Percentiles rank a stretch among this genome's conserved stretches.
phyloP scores from a whole-genome alignment of 169 alveolate genomes.

The Eimeria necatrix region DNA sequence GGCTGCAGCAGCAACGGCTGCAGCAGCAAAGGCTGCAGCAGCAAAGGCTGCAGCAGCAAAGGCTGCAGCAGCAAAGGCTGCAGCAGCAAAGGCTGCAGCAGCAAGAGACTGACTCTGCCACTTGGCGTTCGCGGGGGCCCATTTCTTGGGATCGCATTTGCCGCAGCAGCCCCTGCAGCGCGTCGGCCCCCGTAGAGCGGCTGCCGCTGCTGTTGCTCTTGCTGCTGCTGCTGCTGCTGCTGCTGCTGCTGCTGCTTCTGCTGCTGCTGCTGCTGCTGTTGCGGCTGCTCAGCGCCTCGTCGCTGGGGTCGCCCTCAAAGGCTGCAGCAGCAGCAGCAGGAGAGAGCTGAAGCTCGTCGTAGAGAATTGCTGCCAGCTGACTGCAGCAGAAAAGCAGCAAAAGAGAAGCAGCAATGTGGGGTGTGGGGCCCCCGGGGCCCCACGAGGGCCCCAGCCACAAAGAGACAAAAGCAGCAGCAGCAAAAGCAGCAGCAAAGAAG shows the following conservation, averaged over 20 bases:
- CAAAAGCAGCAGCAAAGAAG: background rate
- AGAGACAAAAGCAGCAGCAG: background rate
- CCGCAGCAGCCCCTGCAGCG: slow-evolving; percentile 64
- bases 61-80: background rate
- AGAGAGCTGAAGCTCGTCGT: slow-evolving; percentile 33
- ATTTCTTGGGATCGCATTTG: background rate
- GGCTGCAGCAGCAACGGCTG: background rate
- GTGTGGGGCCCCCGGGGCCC: too few species aligned
- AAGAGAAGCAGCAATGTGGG: background rate
- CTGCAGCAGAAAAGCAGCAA: background rate
- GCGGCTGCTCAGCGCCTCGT: background rate
- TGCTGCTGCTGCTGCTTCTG: background rate
- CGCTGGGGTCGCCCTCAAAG: background rate
- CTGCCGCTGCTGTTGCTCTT: background rate
- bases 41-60: background rate
- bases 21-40: background rate
- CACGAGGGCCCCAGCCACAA: too few species aligned
- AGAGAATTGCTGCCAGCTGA: slow-evolving; percentile 47
- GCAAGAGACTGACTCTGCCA: slow-evolving; percentile 1
- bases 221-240: slow-evolving; percentile 44
- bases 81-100: background rate
- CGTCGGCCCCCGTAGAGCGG: slow-evolving; percentile 47
- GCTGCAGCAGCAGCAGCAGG: slow-evolving; percentile 5
- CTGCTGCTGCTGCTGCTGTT: background rate
- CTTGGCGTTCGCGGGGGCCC: slow-evolving; percentile 6